Percentiles rank a stretch among this genome's conserved stretches.
These are phyloP conservation scores for Amanita molliuscula DNA, from an alignment of 768 basidiomycete genomes.

Conservation along the genomic window DNA sequence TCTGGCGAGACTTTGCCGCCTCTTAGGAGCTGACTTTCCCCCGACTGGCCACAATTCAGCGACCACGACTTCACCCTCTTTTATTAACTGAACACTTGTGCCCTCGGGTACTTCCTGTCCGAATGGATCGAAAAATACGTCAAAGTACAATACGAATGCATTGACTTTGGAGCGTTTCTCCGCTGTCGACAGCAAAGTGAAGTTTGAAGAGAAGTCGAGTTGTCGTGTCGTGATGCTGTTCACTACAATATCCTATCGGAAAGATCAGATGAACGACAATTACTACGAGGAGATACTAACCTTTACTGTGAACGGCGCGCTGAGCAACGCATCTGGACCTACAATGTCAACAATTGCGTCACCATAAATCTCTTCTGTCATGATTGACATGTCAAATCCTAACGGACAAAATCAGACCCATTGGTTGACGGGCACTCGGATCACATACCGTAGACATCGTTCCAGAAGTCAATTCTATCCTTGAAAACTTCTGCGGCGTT, in stretches of 20 bases:
- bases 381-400: constrained; percentile 86
- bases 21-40: constrained; percentile 47
- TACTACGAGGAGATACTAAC: constrained; percentile 27
- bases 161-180: constrained; percentile 55
- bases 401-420: not conserved
- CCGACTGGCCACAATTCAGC: constrained; percentile 78
- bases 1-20: constrained; percentile 47
- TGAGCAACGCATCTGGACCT: constrained; percentile 50
- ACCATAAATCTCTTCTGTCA: constrained; percentile 64
- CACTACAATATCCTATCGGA: constrained; percentile 63
- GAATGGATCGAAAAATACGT: constrained; percentile 74
- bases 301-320: constrained; percentile 55
- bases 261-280: not conserved
- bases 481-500: constrained; percentile 67
- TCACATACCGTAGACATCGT: constrained; percentile 71
- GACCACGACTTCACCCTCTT: constrained; percentile 49
- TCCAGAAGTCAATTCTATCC: constrained; percentile 86
- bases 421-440: not conserved
- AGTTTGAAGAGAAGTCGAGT: constrained; percentile 72
- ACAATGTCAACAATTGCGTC: constrained; percentile 84
- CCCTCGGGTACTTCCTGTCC: constrained; percentile 43
- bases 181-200: constrained; percentile 60
- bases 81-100: constrained; percentile 43
- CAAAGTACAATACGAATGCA: constrained; percentile 87
- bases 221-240: constrained; percentile 52